A percentile compares a stretch with the other conserved stretches of the same genome.
These are phyloP conservation scores for Fistulifera solaris DNA, from an alignment of 108 stramenopile genomes.

Conservation along the genomic window DNA sequence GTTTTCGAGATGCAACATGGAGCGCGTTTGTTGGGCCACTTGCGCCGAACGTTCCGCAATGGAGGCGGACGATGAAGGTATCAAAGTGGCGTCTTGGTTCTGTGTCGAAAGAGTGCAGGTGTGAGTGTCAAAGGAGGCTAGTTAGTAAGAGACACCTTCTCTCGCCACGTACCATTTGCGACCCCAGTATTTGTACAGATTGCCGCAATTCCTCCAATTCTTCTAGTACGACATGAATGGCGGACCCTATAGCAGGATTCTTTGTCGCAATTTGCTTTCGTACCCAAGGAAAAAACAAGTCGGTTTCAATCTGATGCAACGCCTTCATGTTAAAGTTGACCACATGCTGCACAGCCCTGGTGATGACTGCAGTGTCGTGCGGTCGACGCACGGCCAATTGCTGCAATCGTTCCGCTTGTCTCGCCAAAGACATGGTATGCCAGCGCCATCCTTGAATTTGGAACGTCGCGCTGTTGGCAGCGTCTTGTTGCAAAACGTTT, in stretches of 20 bases:
- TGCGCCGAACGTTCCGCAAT: conserved; percentile 13
- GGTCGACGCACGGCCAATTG: conserved; percentile 13
- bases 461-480: conserved; percentile 16
- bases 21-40: conserved; percentile 21
- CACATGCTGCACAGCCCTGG: conserved; percentile 41
- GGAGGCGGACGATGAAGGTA: conserved; percentile 14
- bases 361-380: conserved; percentile 1
- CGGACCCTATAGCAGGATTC: conserved; percentile 15
- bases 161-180: conserved; percentile 20
- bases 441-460: conserved; percentile 81
- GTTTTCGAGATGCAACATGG: conserved; percentile 44
- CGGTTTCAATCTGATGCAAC: conserved; percentile 47
- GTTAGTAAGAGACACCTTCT: too few relatives aligned
- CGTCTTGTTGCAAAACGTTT: too few relatives aligned
- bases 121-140: conserved; percentile 7
- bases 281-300: conserved; percentile 63
- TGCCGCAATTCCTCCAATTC: conserved; percentile 36
- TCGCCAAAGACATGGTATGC: conserved; percentile 62
- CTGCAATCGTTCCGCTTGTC: conserved; percentile 47
- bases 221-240: conserved; percentile 41
- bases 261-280: conserved; percentile 26
- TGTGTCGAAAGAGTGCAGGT: neutral
- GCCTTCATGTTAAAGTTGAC: conserved; percentile 73
- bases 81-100: neutral
- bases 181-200: conserved; percentile 23